Conservation (phyloP, 345 rosid species). For the Geranium brycei region DNA sequence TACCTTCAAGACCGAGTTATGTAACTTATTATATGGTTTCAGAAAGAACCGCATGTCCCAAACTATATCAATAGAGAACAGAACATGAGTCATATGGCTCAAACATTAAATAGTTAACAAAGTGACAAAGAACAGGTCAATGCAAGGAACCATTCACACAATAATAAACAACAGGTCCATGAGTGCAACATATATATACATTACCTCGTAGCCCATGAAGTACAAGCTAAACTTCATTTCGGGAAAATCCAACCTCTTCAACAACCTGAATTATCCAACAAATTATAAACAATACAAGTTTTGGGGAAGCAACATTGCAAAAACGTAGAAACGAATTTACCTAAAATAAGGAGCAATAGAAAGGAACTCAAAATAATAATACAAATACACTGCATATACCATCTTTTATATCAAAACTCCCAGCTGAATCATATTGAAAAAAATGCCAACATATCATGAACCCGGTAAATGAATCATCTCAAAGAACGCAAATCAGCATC, state of each 20-base stretch:
- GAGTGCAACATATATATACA: not conserved
- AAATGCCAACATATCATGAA: not conserved
- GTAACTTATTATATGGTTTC: not conserved
- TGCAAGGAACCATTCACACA: not conserved
- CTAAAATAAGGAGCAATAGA: not conserved
- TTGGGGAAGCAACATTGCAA: not conserved
- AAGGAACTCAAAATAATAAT: too few species aligned
- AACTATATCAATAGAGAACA: not conserved
- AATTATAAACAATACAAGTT: not conserved
- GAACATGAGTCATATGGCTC: not conserved
- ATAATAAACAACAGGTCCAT: not conserved
- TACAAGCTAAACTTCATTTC: conserved; percentile 87
- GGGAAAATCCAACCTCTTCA: conserved; percentile 80
- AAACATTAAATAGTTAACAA: too few species aligned
- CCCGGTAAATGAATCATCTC: not conserved
- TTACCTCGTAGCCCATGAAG: conserved; percentile 86
- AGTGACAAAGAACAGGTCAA: too few species aligned
- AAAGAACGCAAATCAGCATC: not conserved
- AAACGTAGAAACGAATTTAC: not conserved
- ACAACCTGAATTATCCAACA: conserved; percentile 36
- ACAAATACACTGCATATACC: not conserved
- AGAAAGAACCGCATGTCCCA: too few species aligned
- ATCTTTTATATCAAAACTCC: not conserved
- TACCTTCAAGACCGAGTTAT: not conserved
- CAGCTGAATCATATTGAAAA: not conserved